Evolutionary conservation across 345 rosid species (phyloP).

Genomic region (Citrus trifoliata): DNA sequence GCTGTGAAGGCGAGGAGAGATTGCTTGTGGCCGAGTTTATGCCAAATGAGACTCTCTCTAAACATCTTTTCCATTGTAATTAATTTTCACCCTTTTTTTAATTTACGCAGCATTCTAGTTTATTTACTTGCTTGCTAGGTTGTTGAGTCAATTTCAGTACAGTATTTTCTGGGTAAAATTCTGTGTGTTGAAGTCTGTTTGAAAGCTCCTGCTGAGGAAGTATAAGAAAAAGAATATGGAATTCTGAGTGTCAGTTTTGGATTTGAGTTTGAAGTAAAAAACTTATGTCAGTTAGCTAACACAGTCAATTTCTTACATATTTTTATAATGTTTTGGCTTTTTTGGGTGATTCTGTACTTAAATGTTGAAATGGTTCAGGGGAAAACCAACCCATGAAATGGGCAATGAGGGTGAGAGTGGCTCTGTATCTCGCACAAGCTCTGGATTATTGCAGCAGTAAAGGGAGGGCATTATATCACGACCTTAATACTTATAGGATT

Average conservation of each 20-base stretch:
- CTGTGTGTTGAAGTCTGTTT: neutral
- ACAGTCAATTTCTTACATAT: neutral
- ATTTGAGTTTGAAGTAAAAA: neutral
- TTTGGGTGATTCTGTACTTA: neutral
- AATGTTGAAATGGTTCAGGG: conserved; percentile 49
- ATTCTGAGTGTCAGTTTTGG: neutral
- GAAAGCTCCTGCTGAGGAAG: neutral
- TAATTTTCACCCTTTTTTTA: neutral
- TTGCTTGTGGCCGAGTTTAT: conserved; percentile 82
- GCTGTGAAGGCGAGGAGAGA: conserved; percentile 82
- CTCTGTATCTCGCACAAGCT: conserved; percentile 76
- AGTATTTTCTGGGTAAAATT: neutral
- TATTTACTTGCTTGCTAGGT: neutral
- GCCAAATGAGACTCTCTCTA: conserved; percentile 85
- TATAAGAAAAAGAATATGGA: neutral
- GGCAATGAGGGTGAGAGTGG: conserved; percentile 90
- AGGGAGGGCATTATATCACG: conserved; percentile 83
- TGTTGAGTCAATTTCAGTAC: neutral
- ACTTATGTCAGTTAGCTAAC: neutral
- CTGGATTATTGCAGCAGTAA: conserved; percentile 70
- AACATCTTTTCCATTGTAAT: conserved; percentile 85
- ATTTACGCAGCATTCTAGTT: neutral
- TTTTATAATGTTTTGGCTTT: neutral
- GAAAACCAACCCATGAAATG: conserved; percentile 87
- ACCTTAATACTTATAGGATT: conserved; percentile 80